phyloP scores from a whole-genome alignment of 1,139 yeast species.

The Suhomyces panamericanus region DNA sequence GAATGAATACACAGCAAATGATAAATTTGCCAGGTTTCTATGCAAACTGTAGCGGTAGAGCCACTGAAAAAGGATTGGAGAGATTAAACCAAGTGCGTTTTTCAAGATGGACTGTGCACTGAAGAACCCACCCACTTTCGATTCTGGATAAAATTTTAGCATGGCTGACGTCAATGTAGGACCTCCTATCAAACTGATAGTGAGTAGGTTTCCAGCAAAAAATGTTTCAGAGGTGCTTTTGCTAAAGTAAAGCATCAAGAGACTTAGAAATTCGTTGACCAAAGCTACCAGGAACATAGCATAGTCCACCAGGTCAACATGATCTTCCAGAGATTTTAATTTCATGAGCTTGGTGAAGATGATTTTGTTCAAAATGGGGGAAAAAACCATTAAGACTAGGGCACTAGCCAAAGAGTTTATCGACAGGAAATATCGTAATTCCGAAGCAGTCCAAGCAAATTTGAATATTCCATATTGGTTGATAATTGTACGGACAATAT shows the following conservation, averaged over 20 bases:
- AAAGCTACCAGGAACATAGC: conserved; percentile 34
- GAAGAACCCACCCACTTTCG: conserved; percentile 52
- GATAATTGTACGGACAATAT: conserved; percentile 8
- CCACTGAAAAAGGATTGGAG: conserved; percentile 41
- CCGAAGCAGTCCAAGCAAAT: conserved; percentile 60
- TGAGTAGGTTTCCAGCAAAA: conserved; percentile 29
- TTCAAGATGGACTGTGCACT: conserved; percentile 52
- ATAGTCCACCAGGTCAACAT: conserved; percentile 44
- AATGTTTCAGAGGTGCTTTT: conserved; percentile 9
- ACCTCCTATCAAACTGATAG: conserved; percentile 45
- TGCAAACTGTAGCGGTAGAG: conserved; percentile 31
- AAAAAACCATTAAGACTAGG: conserved; percentile 30
- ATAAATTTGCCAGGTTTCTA: conserved; percentile 4
- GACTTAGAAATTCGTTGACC: conserved; percentile 43
- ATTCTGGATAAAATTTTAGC: conserved; percentile 50
- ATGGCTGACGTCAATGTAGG: conserved; percentile 54
- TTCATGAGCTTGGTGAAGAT: conserved; percentile 26
- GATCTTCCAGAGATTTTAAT: conserved; percentile 35
- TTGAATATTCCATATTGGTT: conserved; percentile 58
- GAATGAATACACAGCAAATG: conserved; percentile 8
- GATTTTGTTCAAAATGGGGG: conserved; percentile 34
- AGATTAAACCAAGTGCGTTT: conserved; percentile 36
- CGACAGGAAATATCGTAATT: conserved; percentile 61
- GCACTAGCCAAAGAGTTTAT: conserved; percentile 49
- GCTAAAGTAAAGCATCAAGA: conserved; percentile 23